Evolutionary conservation across 768 basidiomycete species (phyloP), one percentile per base, ranked within the genome.

Genomic region (Lactarius pseudohatsudake): DNA sequence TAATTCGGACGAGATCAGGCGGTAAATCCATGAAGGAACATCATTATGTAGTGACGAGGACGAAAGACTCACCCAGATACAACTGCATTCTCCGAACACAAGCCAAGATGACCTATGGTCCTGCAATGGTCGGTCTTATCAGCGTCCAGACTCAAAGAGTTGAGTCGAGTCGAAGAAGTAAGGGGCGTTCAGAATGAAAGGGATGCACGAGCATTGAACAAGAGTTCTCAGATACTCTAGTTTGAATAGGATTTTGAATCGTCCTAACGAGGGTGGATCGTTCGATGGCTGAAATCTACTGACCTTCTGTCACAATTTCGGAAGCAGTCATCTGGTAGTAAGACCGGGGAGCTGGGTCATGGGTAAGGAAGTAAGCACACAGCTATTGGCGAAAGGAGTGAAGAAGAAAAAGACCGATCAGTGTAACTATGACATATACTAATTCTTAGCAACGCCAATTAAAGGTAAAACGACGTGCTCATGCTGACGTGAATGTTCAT

Each of bases 361-460:
- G 43, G 7, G 7, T 18, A 43, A 62, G 9, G n/a, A 43, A 62
- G 69, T 47, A 20, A 53, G 63, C 13, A 36, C n/a, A 55, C n/a
- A 5, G 68, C 54, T 53, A 43, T 56, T 50, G 62, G 26, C 55
- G 47, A 40, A 67, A 69, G 72, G 58, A 57, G 34, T 41, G 50
- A 69, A 64, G 43, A 65, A 69, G n/a, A 22, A 5, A 43, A 70
- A 59, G 77, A 82, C 84, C 79, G 81, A 84, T 92, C 90, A 91
- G 90, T 88, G 90, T 92, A 91, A 91, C 90, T 91, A 92, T 92
- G 90, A 92, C 90, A 89, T 84, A 80, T 82, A 56, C 57, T 64
- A 75, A 75, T 80, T 78, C 89, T 86, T 81, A 69, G 85, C 77
- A 74, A 76, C 80, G 76, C 77, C 74, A 77, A 79, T 81, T 79